Evolutionary conservation across 371 early-diverging fungal genomes (phyloP).

Genomic region (Blastocladiella emersonii): DNA sequence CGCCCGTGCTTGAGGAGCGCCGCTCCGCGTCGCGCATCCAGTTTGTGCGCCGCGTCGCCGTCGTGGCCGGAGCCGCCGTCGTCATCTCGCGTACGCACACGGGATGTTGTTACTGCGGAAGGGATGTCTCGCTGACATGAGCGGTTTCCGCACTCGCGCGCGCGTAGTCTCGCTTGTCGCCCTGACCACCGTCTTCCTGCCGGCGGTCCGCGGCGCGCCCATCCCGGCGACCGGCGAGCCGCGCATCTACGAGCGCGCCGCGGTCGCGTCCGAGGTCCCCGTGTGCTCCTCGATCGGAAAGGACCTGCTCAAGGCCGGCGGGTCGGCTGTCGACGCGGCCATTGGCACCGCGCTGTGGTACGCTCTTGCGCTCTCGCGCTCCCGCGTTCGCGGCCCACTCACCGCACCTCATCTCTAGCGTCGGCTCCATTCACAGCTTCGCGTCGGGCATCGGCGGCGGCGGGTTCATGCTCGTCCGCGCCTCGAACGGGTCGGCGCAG

Average conservation of each 20-base stretch:
- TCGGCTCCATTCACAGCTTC: slow-evolving; percentile 88
- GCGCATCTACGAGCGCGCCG: not conserved
- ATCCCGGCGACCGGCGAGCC: too few relatives aligned
- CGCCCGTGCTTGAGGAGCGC: too few relatives aligned
- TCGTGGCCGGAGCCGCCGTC: too few relatives aligned
- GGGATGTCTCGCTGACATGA: too few relatives aligned
- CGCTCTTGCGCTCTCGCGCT: not conserved
- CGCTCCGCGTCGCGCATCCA: too few relatives aligned
- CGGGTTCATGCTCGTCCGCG: slow-evolving; percentile 90
- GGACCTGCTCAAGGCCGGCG: slow-evolving; percentile 64
- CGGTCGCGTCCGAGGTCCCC: slow-evolving; percentile 3
- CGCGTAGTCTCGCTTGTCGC: too few relatives aligned
- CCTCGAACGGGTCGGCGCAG: slow-evolving; percentile 31
- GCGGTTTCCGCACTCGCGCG: too few relatives aligned
- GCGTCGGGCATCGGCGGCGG: slow-evolving; percentile 96
- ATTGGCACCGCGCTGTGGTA: slow-evolving; percentile 72
- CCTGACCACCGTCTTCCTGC: too few relatives aligned
- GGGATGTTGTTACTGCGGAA: too few relatives aligned
- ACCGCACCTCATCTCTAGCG: slow-evolving; percentile 19
- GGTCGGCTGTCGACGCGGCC: slow-evolving; percentile 94
- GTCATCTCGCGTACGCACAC: too few relatives aligned
- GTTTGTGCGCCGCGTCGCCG: too few relatives aligned
- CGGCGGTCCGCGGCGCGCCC: too few relatives aligned
- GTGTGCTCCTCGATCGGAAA: slow-evolving; percentile 4
- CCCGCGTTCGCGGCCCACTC: not conserved